Base-by-base conservation (phyloP, 23 red algal genomes). In the Gracilaria domingensis region DNA sequence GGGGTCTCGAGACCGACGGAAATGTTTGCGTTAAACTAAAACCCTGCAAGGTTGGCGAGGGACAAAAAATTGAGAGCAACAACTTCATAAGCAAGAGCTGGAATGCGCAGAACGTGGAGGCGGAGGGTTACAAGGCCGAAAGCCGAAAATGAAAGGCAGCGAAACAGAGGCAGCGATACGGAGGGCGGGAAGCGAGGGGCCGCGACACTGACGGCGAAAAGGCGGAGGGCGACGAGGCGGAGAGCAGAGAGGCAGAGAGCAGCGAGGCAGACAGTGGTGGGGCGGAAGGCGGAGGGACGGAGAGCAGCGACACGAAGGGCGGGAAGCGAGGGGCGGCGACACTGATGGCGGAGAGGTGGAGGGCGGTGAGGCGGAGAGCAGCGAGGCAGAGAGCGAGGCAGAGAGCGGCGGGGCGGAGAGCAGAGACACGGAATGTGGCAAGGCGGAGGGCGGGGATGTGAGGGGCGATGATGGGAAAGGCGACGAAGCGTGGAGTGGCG, bases 381-480 rank as follows among this genome's bases (percentile, higher is more conserved):
- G 44, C 29, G 69, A 44, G 36, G 21, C 35, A 75, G 18, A 75
- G 20, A 44, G n/a, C n/a, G n/a, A n/a, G n/a, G n/a, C n/a, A n/a
- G n/a, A n/a, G n/a, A n/a, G 44, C 17, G 28, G 44, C 34, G 20
- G 69, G 69, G 69, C 35, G 44, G 69, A 75, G 69, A 44, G 36
- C 44, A 44, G 69, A 42, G 69, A 75, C 35, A 44, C 35, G 21
- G 69, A 75, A 21, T 21, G 69, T 23, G 18, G 44, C 18, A 33
- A 75, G 69, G 29, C 44, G 26, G 69, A 75, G 69, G 29, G 29
- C n/a, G n/a, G n/a, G n/a, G n/a, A n/a, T n/a, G n/a, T n/a, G n/a
- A n/a, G n/a, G n/a, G n/a, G n/a, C n/a, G n/a, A 75, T 8, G n/a
- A 44, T 75, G 69, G 28, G 69, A 44, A 42, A 8, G 1, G 69